phyloP scores from a whole-genome alignment of 108 stramenopile species.

The Fragilariopsis cylindrus region DNA sequence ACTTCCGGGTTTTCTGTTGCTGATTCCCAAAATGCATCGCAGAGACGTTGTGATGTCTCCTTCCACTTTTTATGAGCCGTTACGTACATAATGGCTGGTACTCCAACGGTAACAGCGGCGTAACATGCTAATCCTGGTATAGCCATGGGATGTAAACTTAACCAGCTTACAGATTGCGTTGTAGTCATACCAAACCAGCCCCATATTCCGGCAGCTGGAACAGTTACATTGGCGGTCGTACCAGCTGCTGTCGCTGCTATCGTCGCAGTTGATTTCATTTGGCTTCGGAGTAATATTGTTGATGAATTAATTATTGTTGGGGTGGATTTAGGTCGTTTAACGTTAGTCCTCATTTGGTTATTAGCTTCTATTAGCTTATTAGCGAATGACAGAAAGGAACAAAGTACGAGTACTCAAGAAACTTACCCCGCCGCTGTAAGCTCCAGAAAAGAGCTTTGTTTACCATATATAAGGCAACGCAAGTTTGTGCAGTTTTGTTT shows the following conservation, averaged over 20 bases:
- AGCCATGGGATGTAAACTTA: slow-evolving; percentile 65
- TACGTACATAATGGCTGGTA: slow-evolving; percentile 55
- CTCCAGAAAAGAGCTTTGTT: slow-evolving; percentile 36
- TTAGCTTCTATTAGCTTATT: not conserved
- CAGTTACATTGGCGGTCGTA: slow-evolving; percentile 58
- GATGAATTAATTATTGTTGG: too few relatives aligned
- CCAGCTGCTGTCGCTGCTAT: slow-evolving; percentile 60
- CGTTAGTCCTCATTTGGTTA: too few relatives aligned
- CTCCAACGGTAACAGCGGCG: slow-evolving; percentile 64
- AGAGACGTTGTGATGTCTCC: slow-evolving; percentile 49
- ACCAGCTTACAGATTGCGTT: slow-evolving; percentile 40
- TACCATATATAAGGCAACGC: too few relatives aligned
- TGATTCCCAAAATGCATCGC: slow-evolving; percentile 66
- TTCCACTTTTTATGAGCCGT: slow-evolving; percentile 59
- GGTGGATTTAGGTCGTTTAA: too few relatives aligned
- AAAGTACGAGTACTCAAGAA: not conserved
- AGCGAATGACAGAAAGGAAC: not conserved
- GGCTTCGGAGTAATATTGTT: slow-evolving; percentile 3
- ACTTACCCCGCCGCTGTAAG: slow-evolving; percentile 54
- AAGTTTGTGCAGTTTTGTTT: too few relatives aligned
- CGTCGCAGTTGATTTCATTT: slow-evolving; percentile 73
- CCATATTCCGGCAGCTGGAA: slow-evolving; percentile 79
- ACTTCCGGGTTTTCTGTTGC: slow-evolving; percentile 59
- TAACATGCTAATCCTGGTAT: slow-evolving; percentile 74
- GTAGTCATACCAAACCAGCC: slow-evolving; percentile 77